A percentile compares a stretch with the other conserved stretches of the same genome.
phyloP scores from a whole-genome alignment of 2,329 filamentous ascomycete species.

The Apiospora kogelbergensis region DNA sequence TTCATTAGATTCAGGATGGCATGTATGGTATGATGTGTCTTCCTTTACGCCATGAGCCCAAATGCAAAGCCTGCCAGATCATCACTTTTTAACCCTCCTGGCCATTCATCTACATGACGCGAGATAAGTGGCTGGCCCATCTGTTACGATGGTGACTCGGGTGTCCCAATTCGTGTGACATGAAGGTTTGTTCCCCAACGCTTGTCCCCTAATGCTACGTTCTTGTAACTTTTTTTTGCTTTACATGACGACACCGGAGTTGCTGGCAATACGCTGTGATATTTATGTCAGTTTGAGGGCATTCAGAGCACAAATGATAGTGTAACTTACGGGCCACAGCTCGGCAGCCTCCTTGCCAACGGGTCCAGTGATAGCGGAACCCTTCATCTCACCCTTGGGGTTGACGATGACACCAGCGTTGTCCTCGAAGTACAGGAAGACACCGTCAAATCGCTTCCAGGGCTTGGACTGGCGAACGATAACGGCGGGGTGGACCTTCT shows the following conservation, averaged over 20 bases:
- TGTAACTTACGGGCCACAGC: constrained; percentile 85
- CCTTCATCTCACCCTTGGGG: constrained; percentile 99
- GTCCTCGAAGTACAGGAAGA: constrained; percentile 99
- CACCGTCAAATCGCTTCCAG: constrained; percentile 97
- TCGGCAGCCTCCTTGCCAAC: constrained; percentile 99
- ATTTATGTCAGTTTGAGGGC: constrained; percentile 3
- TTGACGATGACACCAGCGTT: constrained; percentile 99
- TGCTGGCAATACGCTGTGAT: constrained; percentile 91
- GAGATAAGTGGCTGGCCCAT: constrained; percentile 24
- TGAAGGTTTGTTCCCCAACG: constrained; percentile 8
- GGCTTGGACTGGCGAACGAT: constrained; percentile 99
- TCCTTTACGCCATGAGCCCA: constrained; percentile 53
- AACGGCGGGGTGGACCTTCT: constrained; percentile 99
- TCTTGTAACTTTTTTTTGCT: constrained; percentile 34
- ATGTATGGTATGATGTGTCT: constrained; percentile 48
- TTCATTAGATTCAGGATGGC: constrained; percentile 42
- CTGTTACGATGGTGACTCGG: constrained; percentile 12
- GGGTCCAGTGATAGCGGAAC: constrained; percentile 97
- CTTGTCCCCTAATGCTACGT: constrained; percentile 4
- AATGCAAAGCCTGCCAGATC: constrained; percentile 52
- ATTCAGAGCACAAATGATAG: neutral
- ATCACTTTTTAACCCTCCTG: constrained; percentile 26
- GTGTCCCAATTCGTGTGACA: constrained; percentile 26
- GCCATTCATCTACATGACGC: constrained; percentile 11
- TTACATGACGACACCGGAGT: constrained; percentile 99